phyloP scores from a whole-genome alignment of 2,329 filamentous ascomycete genomes.

The Pyricularia grisea region DNA sequence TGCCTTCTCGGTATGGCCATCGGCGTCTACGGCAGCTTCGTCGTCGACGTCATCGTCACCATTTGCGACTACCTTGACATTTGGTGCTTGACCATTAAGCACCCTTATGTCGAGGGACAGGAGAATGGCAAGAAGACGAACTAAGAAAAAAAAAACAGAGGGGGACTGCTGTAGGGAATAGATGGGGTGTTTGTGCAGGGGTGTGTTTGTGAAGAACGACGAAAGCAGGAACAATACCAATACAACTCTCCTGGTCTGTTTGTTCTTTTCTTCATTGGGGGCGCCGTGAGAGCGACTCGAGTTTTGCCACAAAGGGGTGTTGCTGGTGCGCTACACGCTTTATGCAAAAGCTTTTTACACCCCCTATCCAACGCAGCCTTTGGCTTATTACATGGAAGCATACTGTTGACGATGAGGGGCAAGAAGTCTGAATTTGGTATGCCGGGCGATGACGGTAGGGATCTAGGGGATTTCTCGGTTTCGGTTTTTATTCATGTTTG shows the following conservation, averaged over 20 bases:
- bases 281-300: too few relatives aligned
- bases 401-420: not conserved
- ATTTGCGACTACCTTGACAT: constrained; percentile 98
- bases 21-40: constrained; percentile 95
- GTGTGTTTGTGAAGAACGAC: not conserved
- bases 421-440: not conserved
- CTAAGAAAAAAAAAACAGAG: not conserved
- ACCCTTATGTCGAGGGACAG: constrained; percentile 46
- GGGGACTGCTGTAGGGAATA: too few relatives aligned
- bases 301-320: too few relatives aligned
- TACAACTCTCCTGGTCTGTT: too few relatives aligned
- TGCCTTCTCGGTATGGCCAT: constrained; percentile 74
- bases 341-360: too few relatives aligned
- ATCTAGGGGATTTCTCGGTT: not conserved
- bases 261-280: not conserved
- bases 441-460: not conserved
- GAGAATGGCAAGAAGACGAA: constrained; percentile 28
- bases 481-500: not conserved
- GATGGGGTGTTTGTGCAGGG: too few relatives aligned
- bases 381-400: not conserved
- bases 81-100: constrained; percentile 97
- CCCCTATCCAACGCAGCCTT: too few relatives aligned
- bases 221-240: not conserved
- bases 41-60: constrained; percentile 92
- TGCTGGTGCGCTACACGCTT: too few relatives aligned